Conservation (phyloP, 805 yeast genomes). For the Naumovozyma castellii region DNA sequence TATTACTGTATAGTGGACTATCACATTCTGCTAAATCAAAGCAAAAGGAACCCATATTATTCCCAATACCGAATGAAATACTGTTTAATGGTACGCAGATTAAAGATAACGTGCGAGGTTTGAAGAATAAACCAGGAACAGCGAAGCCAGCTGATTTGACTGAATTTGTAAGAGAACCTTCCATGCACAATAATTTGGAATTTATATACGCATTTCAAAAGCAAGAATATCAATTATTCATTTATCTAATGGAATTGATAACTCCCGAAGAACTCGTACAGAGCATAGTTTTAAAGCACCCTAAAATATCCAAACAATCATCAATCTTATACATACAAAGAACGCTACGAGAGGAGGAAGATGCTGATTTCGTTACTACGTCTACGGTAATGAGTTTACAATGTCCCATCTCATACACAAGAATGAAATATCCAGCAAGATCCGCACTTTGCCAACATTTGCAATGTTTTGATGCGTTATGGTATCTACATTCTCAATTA, state of each 20-base stretch:
- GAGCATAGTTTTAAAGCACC: constrained; percentile 33
- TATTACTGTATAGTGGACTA: constrained; percentile 51
- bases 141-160: constrained; percentile 76
- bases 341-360: constrained; percentile 39
- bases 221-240: constrained; percentile 38
- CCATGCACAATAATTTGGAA: constrained; percentile 35
- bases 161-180: constrained; percentile 26
- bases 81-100: constrained; percentile 43
- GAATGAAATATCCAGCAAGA: constrained; percentile 64
- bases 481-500: constrained; percentile 63
- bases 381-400: constrained; percentile 56
- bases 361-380: constrained; percentile 63
- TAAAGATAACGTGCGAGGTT: constrained; percentile 53
- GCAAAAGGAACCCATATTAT: constrained; percentile 65
- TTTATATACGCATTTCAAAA: constrained; percentile 48
- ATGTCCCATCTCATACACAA: constrained; percentile 69
- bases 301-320: constrained; percentile 43
- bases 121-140: constrained; percentile 68
- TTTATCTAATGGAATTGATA: constrained; percentile 45
- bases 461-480: constrained; percentile 78
- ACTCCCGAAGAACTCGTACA: constrained; percentile 33
- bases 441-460: constrained; percentile 67
- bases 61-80: constrained; percentile 63
- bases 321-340: constrained; percentile 41
- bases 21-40: constrained; percentile 16